A percentile compares a stretch with the other conserved stretches of the same genome.
Evolutionary conservation across 2,329 filamentous ascomycete genomes (phyloP).

Genomic region (Penicillium sp.): DNA sequence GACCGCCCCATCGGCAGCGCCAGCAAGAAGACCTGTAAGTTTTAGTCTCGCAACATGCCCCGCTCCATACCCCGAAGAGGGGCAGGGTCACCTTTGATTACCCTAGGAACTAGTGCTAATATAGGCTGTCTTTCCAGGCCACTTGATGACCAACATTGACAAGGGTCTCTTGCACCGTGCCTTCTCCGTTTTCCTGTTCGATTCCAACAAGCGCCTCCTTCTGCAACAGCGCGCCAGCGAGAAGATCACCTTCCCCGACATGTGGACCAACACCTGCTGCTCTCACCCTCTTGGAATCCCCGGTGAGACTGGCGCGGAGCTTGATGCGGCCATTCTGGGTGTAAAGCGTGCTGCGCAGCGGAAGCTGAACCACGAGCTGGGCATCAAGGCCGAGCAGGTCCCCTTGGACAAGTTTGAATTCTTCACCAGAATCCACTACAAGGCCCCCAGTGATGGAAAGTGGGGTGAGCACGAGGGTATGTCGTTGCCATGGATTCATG

Average conservation of each 20-base stretch:
- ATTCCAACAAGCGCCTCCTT: conserved; percentile 84
- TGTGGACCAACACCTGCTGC: conserved; percentile 99
- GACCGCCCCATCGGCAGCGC: conserved; percentile 91
- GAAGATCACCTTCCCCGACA: conserved; percentile 98
- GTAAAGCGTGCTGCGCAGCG: conserved; percentile 88
- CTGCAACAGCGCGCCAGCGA: conserved; percentile 91
- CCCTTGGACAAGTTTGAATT: conserved; percentile 89
- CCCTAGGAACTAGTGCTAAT: conserved; percentile 11
- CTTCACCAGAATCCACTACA: conserved; percentile 95
- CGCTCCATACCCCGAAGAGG: conserved; percentile 3
- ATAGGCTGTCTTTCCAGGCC: conserved; percentile 55
- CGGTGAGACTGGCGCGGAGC: conserved; percentile 77
- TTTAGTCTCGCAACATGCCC: background rate
- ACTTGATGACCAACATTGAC: conserved; percentile 98
- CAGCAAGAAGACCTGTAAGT: conserved; percentile 94
- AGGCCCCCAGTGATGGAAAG: conserved; percentile 91
- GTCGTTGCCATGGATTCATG: conserved; percentile 27
- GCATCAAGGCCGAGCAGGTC: conserved; percentile 83
- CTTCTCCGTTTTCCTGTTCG: conserved; percentile 97
- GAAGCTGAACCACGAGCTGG: conserved; percentile 91
- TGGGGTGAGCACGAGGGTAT: conserved; percentile 98
- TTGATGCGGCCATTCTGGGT: conserved; percentile 73
- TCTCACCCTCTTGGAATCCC: conserved; percentile 91
- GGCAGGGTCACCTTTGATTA: conserved; percentile 4
- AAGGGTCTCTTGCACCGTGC: conserved; percentile 92